Base-by-base conservation (phyloP, 1,284 basidiomycete genomes). In the Austropuccinia psidii region DNA sequence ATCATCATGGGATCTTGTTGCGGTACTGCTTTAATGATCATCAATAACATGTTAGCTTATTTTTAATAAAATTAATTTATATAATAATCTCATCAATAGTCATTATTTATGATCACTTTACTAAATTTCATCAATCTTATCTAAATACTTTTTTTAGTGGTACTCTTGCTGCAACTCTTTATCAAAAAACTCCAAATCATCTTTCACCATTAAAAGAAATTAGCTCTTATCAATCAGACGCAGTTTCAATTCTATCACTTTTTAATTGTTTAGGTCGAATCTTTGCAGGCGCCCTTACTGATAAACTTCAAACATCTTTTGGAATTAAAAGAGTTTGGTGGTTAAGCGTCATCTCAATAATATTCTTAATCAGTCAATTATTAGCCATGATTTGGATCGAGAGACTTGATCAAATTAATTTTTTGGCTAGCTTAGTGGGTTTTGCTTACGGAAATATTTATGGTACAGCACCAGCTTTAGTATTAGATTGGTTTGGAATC, bases 371-470 rank as follows among this genome's bases (percentile, higher is more conserved):
- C 19, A 62, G 69, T 35, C 69, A 72, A 49, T 0, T 39, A 1
- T 19, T 62, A 29, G 69, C 57, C 17, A 52, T 37, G 24, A 47
- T 39, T 21, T n/a, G 37, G 13, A 58, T 72, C 1, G 45, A 29
- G 4, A 50, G n/a, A 3, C 15, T 72, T 15, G 39, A 43, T 17
- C 21, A 33, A 1, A 47, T 72, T 11, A 37, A 47, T 1, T 43
- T 57, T 37, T 37, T 72, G 4, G 55, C 55, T 17, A 58, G 31
- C 27, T 24, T 72, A 47, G 45, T 57, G 4, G 69, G 69, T 21
- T 72, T 72, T 54, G 43, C 69, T 15, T 72, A 72, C 43, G 69
- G 69, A 21, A 61, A 72, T 24, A 61, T 62, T 31, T 72, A 61
- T 39, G 69, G 69, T 31, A 50, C 24, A 21, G 69, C 39, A 17